Percentiles rank a stretch among this genome's conserved stretches.
Evolutionary conservation across 2,329 filamentous ascomycete genomes (phyloP).

Genomic region (Hypomyces perniciosus): DNA sequence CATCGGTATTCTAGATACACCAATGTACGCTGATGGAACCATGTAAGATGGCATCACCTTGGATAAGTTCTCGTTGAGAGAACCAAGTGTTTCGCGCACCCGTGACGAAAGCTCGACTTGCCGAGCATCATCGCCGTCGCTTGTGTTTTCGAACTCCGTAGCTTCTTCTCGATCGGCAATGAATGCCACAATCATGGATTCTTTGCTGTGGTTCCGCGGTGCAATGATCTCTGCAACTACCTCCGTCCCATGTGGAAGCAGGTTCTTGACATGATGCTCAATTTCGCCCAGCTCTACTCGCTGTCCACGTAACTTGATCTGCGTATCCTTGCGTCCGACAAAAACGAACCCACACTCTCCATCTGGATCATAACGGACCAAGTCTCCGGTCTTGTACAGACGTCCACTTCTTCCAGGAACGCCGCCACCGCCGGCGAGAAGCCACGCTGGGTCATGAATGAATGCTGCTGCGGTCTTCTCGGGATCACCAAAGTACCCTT

Average conservation of each 20-base stretch:
- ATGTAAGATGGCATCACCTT: slow-evolving; percentile 36
- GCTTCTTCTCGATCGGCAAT: slow-evolving; percentile 24
- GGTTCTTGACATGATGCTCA: slow-evolving; percentile 42
- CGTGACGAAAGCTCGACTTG: too few relatives aligned
- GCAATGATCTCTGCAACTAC: slow-evolving; percentile 45
- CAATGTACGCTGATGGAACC: slow-evolving; percentile 43
- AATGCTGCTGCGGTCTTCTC: slow-evolving; percentile 54
- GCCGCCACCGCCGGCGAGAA: slow-evolving; percentile 32
- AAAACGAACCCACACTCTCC: slow-evolving; percentile 50
- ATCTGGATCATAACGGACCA: slow-evolving; percentile 48
- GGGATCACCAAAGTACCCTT: slow-evolving; percentile 54
- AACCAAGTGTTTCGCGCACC: too few relatives aligned
- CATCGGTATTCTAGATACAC: slow-evolving; percentile 39
- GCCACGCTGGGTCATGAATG: slow-evolving; percentile 49
- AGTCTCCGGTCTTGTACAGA: slow-evolving; percentile 56
- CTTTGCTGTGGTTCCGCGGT: slow-evolving; percentile 33
- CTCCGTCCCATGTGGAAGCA: slow-evolving; percentile 36
- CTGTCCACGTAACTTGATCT: slow-evolving; percentile 62
- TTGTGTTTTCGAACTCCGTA: too few relatives aligned
- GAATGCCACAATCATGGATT: slow-evolving; percentile 32
- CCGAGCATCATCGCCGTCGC: too few relatives aligned
- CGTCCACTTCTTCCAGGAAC: slow-evolving; percentile 35
- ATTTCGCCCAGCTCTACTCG: slow-evolving; percentile 55
- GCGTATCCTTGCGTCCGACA: slow-evolving; percentile 60
- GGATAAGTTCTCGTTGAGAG: not conserved